These are phyloP conservation scores for Pseudogymnoascus destructans DNA, from an alignment of 2,329 filamentous ascomycete species.

Conservation along the genomic window DNA sequence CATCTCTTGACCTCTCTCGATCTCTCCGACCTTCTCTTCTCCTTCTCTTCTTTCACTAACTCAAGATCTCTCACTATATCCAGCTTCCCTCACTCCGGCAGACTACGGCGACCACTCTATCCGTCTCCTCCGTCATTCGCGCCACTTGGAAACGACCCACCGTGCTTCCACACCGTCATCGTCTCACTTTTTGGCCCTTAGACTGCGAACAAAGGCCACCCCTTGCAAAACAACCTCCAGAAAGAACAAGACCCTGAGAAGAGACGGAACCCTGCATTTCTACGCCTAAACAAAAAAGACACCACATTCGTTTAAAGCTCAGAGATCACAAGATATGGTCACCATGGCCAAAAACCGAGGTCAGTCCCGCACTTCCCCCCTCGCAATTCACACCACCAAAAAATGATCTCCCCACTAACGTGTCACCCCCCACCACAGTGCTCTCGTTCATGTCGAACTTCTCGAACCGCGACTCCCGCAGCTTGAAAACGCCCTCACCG, in stretches of 20 bases:
- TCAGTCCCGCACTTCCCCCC: conserved; percentile 15
- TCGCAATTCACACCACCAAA: neutral
- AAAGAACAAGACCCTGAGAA: neutral
- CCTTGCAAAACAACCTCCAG: neutral
- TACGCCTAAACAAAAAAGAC: neutral
- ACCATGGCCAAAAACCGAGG: conserved; percentile 27
- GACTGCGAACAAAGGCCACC: neutral
- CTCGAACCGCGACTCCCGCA: conserved; percentile 35
- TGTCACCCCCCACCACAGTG: conserved; percentile 38
- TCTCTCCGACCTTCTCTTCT: neutral
- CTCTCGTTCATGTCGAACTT: conserved; percentile 81
- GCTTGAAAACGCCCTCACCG: conserved; percentile 24
- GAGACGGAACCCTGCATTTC: neutral
- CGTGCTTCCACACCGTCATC: neutral
- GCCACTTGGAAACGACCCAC: neutral
- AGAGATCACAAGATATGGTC: conserved; percentile 7
- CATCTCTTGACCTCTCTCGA: neutral
- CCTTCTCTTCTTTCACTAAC: neutral
- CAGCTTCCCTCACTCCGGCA: neutral
- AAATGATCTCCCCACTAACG: neutral
- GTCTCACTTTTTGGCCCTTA: neutral
- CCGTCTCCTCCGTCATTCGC: neutral
- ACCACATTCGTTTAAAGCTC: conserved; percentile 14
- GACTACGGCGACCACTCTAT: neutral
- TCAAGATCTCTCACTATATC: neutral